Conservation (phyloP, 768 basidiomycete genomes). For the Gloeostereum incarnatum region DNA sequence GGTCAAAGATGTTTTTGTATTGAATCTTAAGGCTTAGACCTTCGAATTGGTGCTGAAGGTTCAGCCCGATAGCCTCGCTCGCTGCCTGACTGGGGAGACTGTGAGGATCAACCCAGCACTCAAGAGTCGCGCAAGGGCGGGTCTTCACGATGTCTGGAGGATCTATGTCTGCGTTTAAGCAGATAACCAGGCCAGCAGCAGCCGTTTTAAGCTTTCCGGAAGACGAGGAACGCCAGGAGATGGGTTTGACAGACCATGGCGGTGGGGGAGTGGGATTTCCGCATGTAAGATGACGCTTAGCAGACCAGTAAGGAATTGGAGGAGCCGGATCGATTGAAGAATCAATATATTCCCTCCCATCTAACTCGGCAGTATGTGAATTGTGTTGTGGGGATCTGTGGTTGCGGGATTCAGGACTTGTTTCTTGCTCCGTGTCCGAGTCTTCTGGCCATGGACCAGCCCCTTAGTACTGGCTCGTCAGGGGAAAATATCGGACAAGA, state of each 20-base stretch:
- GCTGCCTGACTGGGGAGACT: slow-evolving; percentile 90
- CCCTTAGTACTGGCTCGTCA: slow-evolving; percentile 19
- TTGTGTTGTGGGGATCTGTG: slow-evolving; percentile 15
- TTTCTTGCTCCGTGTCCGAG: slow-evolving; percentile 45
- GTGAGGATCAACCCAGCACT: slow-evolving; percentile 97
- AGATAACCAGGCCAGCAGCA: slow-evolving; percentile 82
- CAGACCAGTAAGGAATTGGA: slow-evolving; percentile 74
- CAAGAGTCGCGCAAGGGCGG: slow-evolving; percentile 87
- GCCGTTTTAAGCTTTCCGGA: slow-evolving; percentile 88
- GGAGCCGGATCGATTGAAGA: slow-evolving; percentile 31
- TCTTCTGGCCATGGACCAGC: slow-evolving; percentile 35
- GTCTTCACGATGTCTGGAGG: slow-evolving; percentile 98
- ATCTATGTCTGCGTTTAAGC: slow-evolving; percentile 95
- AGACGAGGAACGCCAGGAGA: slow-evolving; percentile 72
- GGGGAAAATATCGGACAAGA: slow-evolving; percentile 10
- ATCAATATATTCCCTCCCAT: slow-evolving; percentile 33
- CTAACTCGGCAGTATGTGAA: slow-evolving; percentile 24
- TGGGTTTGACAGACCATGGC: slow-evolving; percentile 53
- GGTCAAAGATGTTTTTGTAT: slow-evolving; percentile 93
- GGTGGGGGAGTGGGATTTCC: slow-evolving; percentile 76
- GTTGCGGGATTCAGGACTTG: slow-evolving; percentile 31
- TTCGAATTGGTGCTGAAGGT: slow-evolving; percentile 93
- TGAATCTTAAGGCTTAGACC: slow-evolving; percentile 89
- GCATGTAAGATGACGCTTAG: slow-evolving; percentile 85
- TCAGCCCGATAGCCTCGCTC: slow-evolving; percentile 86